phyloP scores from a whole-genome alignment of 305 asterid species.

The Andrographis paniculata region DNA sequence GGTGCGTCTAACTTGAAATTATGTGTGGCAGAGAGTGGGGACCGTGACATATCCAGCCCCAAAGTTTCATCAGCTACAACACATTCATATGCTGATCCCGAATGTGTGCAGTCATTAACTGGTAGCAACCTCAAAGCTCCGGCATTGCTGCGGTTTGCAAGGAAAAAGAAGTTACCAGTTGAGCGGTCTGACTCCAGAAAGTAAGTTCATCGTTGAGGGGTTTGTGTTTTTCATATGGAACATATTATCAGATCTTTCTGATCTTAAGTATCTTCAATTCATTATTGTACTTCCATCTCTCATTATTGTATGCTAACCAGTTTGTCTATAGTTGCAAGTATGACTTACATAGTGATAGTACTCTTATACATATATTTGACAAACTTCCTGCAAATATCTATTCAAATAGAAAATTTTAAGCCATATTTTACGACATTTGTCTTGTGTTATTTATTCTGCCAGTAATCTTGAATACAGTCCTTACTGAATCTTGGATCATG shows the following conservation, averaged over 20 bases:
- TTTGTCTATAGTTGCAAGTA: not conserved
- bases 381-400: not conserved
- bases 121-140: constrained; percentile 63
- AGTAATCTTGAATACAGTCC: constrained; percentile 6
- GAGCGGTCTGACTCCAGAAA: constrained; percentile 92
- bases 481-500: not conserved
- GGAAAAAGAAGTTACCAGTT: constrained; percentile 73
- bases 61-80: constrained; percentile 63
- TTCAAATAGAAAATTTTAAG: not conserved
- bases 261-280: constrained; percentile 8
- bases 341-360: constrained; percentile 4
- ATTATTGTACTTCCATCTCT: constrained; percentile 11
- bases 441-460: not conserved
- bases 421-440: constrained; percentile 1
- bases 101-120: constrained; percentile 60
- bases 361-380: constrained; percentile 7
- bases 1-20: constrained; percentile 16
- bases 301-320: constrained; percentile 6
- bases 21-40: constrained; percentile 39
- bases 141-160: constrained; percentile 83
- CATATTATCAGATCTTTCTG: not conserved
- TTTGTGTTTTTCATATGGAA: constrained; percentile 9
- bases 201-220: constrained; percentile 35
- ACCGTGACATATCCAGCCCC: constrained; percentile 59
- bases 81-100: constrained; percentile 74